These are phyloP conservation scores for Geranium incanum DNA, from an alignment of 441 rosid species.

Conservation along the genomic window DNA sequence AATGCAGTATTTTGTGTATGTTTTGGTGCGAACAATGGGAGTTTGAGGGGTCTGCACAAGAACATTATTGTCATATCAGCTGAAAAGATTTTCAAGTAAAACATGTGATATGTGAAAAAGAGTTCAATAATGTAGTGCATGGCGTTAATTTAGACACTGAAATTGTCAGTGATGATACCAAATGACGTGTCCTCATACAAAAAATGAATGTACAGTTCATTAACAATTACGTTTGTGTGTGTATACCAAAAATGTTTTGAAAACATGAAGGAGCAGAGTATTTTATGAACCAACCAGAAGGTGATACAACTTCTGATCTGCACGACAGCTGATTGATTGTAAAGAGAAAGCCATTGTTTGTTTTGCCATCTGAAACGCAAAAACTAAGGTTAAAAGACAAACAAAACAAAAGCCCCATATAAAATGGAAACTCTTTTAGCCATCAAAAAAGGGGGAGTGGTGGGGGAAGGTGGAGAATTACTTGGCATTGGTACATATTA, in stretches of 20 bases:
- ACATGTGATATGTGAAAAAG: no score
- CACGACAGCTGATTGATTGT: constrained; percentile 71
- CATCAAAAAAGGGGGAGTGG: not conserved
- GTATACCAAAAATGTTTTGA: not conserved
- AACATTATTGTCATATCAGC: constrained; percentile 10
- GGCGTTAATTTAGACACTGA: no score
- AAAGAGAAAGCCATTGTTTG: constrained; percentile 94
- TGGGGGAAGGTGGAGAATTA: constrained; percentile 18
- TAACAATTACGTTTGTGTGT: not conserved
- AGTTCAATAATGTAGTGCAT: no score
- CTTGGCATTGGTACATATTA: constrained; percentile 99
- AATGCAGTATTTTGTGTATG: constrained; percentile 61
- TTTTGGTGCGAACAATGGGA: constrained; percentile 75
- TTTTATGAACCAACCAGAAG: constrained; percentile 51
- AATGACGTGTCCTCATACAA: not conserved
- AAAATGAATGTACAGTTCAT: not conserved
- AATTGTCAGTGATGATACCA: not conserved
- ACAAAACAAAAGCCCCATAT: not conserved
- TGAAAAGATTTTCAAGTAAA: no score
- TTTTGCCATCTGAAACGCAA: constrained; percentile 70
- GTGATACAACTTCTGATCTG: constrained; percentile 94
- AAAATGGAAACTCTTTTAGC: not conserved
- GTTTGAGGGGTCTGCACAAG: constrained; percentile 86
- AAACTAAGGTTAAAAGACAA: not conserved
- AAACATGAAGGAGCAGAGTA: not conserved